phyloP scores from a whole-genome alignment of 208 protist genomes.

The Leishmania lainsoni region DNA sequence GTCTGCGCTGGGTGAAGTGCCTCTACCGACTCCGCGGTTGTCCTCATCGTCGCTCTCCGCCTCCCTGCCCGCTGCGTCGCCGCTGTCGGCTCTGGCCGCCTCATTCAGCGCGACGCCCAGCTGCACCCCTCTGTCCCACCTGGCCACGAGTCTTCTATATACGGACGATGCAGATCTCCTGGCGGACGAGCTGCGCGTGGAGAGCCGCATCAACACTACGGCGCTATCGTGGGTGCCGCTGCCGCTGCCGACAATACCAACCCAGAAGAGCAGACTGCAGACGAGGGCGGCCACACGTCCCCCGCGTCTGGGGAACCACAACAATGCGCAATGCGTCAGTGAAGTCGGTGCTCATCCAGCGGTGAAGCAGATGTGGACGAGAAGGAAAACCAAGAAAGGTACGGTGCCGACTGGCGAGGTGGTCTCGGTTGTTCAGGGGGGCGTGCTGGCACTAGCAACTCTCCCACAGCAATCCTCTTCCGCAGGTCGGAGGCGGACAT shows the following conservation, averaged over 20 bases:
- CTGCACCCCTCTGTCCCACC: conserved; percentile 6
- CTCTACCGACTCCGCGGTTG: neutral
- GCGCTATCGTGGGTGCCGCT: conserved; percentile 17
- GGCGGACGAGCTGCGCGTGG: neutral
- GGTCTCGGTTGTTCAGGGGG: neutral
- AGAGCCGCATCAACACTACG: conserved; percentile 1
- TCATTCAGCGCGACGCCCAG: neutral
- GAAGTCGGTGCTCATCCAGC: neutral
- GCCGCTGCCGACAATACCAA: conserved; percentile 4
- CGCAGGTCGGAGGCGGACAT: neutral
- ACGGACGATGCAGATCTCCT: neutral
- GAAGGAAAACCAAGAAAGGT: conserved; percentile 1
- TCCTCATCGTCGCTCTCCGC: conserved; percentile 4
- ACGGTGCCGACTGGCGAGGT: neutral
- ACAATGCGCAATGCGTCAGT: neutral
- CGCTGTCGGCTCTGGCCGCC: neutral
- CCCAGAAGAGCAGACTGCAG: neutral
- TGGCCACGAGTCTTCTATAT: conserved; percentile 9
- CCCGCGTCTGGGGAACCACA: neutral
- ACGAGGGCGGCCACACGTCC: neutral
- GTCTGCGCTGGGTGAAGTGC: neutral
- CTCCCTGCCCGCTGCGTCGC: neutral
- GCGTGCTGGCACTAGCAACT: neutral
- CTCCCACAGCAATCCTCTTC: neutral
- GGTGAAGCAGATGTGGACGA: neutral